Conservation (phyloP, 2,329 filamentous ascomycete species). For the Fusarium proliferatum region DNA sequence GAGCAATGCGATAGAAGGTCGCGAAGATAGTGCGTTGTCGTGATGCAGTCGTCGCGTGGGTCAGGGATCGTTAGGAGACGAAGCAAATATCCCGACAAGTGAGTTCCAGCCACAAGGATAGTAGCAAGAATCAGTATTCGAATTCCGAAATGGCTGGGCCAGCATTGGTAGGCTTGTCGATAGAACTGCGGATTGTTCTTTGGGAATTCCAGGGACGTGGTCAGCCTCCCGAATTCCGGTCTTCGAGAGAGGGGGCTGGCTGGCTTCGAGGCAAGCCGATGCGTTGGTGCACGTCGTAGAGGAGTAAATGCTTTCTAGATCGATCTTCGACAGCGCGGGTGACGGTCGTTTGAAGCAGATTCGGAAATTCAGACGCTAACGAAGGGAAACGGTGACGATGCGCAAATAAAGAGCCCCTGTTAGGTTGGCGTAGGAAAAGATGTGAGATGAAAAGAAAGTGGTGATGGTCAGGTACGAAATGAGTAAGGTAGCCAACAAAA, state of each 20-base stretch:
- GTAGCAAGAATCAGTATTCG: constrained; percentile 51
- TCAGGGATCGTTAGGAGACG: constrained; percentile 29
- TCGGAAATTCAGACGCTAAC: constrained; percentile 15
- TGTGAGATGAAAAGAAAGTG: constrained; percentile 37
- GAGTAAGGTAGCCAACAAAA: constrained; percentile 16
- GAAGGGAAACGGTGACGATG: constrained; percentile 37
- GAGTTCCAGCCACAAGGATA: constrained; percentile 44
- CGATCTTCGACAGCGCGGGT: constrained; percentile 33
- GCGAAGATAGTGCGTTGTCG: constrained; percentile 5
- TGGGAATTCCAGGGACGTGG: constrained; percentile 40
- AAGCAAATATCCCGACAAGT: constrained; percentile 30
- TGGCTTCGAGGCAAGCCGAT: constrained; percentile 35
- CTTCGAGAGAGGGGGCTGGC: constrained; percentile 37
- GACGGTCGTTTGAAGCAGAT: constrained; percentile 8
- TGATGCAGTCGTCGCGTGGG: constrained; percentile 35
- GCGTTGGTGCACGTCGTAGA: constrained; percentile 36
- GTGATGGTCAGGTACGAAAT: constrained; percentile 36
- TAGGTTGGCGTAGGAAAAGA: constrained; percentile 32
- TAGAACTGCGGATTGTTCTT: constrained; percentile 45
- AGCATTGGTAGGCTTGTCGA: constrained; percentile 50
- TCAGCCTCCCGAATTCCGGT: constrained; percentile 52
- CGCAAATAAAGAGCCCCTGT: constrained; percentile 34
- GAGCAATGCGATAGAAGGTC: constrained; percentile 17
- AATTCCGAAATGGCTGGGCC: constrained; percentile 58
- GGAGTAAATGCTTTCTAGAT: constrained; percentile 28